Conservation (phyloP, 805 yeast species). For the Saccharomycopsis synnaedendra region DNA sequence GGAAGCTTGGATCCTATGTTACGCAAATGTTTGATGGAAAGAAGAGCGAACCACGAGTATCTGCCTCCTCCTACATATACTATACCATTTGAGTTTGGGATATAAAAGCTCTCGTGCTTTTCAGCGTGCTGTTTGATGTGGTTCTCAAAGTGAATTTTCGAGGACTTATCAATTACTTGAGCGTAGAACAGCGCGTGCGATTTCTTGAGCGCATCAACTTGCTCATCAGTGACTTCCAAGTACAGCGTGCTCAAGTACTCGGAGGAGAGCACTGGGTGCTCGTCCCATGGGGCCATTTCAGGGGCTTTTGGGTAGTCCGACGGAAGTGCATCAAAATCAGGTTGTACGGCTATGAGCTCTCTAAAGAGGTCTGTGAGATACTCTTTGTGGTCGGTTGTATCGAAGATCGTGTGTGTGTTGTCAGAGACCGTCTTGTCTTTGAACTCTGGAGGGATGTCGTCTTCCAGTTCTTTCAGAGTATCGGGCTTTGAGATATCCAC, state of each 20-base stretch:
- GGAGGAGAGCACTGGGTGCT: slow-evolving; percentile 5
- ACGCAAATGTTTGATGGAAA: slow-evolving; percentile 55
- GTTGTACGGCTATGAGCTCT: slow-evolving; percentile 9
- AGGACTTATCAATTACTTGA: neutral
- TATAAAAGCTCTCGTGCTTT: neutral
- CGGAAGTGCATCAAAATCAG: slow-evolving; percentile 7
- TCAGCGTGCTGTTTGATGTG: neutral
- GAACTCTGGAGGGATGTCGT: neutral
- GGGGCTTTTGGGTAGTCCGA: slow-evolving; percentile 13
- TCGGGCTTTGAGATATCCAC: too few relatives aligned
- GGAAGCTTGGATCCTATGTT: slow-evolving; percentile 60
- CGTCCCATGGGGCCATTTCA: slow-evolving; percentile 12
- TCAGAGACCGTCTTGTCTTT: neutral
- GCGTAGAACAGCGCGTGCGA: slow-evolving; percentile 5
- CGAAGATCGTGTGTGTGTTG: neutral
- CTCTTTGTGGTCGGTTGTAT: slow-evolving; percentile 1
- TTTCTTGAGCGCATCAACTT: slow-evolving; percentile 7
- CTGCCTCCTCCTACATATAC: slow-evolving; percentile 76
- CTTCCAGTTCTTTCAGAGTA: neutral
- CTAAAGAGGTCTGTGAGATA: slow-evolving; percentile 8
- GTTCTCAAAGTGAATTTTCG: neutral
- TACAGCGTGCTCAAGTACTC: slow-evolving; percentile 1
- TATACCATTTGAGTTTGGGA: slow-evolving; percentile 6
- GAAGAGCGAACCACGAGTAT: slow-evolving; percentile 58
- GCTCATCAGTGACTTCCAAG: slow-evolving; percentile 4